phyloP scores from a whole-genome alignment of 2,329 filamentous ascomycete species.

The Xylariaceae sp. region DNA sequence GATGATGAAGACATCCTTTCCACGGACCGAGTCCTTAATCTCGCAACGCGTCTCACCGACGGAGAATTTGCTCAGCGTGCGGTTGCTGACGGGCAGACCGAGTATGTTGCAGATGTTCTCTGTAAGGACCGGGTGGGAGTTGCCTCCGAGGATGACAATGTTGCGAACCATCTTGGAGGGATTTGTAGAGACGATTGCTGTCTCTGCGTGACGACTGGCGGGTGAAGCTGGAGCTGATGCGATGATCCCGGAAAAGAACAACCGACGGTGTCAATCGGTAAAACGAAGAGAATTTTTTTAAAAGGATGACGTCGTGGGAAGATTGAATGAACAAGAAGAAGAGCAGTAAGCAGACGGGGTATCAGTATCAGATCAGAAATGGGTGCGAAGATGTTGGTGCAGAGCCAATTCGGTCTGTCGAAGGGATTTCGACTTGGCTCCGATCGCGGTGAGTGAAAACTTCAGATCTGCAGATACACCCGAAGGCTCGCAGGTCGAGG shows the following conservation, averaged over 20 bases:
- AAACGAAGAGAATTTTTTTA: neutral
- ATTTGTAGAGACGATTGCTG: conserved; percentile 1
- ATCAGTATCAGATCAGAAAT: neutral
- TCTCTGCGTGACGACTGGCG: too few relatives aligned
- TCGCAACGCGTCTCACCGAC: conserved; percentile 93
- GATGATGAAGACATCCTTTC: conserved; percentile 98
- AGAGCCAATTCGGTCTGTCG: conserved; percentile 8
- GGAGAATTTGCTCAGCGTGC: conserved; percentile 85
- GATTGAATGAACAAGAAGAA: neutral
- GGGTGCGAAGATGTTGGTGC: neutral
- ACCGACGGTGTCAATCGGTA: neutral
- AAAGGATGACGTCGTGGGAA: neutral
- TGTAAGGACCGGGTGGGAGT: conserved; percentile 83
- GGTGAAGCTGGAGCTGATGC: neutral
- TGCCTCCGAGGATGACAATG: conserved; percentile 88
- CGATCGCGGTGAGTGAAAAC: conserved; percentile 19
- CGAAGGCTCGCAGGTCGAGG: neutral
- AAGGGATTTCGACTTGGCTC: conserved; percentile 17
- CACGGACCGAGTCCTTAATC: conserved; percentile 92
- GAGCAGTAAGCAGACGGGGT: neutral
- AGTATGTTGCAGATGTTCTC: conserved; percentile 84
- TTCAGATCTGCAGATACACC: conserved; percentile 3
- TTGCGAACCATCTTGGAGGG: conserved; percentile 73
- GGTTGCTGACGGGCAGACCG: conserved; percentile 77
- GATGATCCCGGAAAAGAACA: neutral